These are phyloP conservation scores for Aspergillus latus DNA, from an alignment of 2,329 filamentous ascomycete genomes.

Conservation along the genomic window DNA sequence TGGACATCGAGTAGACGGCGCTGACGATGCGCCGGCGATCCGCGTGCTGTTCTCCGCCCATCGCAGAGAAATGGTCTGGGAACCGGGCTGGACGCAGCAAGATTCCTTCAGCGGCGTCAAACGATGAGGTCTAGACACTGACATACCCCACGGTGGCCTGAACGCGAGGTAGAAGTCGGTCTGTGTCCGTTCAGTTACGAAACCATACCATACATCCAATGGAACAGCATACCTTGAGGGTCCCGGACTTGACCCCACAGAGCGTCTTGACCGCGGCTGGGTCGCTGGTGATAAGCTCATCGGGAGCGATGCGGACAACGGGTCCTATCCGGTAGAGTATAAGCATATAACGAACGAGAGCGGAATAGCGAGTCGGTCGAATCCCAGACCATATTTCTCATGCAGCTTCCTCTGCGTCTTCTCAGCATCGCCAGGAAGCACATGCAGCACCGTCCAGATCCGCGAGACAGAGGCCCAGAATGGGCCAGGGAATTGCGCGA, in stretches of 20 bases:
- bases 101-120: no score
- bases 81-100: slow-evolving; percentile 16
- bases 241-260: slow-evolving; percentile 19
- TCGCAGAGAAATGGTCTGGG: slow-evolving; percentile 26
- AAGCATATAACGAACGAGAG: neutral
- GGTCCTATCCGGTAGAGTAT: slow-evolving; percentile 12
- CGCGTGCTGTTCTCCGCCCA: slow-evolving; percentile 26
- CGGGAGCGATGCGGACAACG: slow-evolving; percentile 24
- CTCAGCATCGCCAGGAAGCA: slow-evolving; percentile 24
- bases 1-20: slow-evolving; percentile 28
- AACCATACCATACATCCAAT: neutral
- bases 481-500: slow-evolving; percentile 22
- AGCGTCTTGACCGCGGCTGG: slow-evolving; percentile 27
- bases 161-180: slow-evolving; percentile 23
- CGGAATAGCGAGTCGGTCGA: neutral
- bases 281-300: slow-evolving; percentile 26
- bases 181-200: slow-evolving; percentile 13
- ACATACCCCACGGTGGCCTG: slow-evolving; percentile 15
- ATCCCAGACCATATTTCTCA: slow-evolving; percentile 15
- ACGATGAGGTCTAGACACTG: no score
- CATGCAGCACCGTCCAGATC: slow-evolving; percentile 26
- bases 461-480: slow-evolving; percentile 28
- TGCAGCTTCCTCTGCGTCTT: slow-evolving; percentile 23
- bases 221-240: slow-evolving; percentile 15
- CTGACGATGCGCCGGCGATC: slow-evolving; percentile 27